Conservation (phyloP, 2,329 filamentous ascomycete genomes). For the Sclerotinia nivalis region DNA sequence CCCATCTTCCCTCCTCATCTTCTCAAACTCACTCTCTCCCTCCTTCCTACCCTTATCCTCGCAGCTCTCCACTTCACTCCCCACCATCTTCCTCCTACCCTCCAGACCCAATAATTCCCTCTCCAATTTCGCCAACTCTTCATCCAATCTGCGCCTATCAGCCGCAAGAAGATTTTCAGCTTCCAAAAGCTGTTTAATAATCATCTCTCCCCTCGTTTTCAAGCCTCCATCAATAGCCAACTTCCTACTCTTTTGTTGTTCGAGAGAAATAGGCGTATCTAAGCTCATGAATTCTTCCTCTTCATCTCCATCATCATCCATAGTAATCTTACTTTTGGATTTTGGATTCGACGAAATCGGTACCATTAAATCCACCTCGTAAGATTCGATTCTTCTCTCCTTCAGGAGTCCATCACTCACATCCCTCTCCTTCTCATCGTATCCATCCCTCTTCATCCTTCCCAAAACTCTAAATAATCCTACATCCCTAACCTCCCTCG, state of each 20-base stretch:
- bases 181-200: too few relatives aligned
- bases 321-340: not conserved
- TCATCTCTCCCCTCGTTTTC: not conserved
- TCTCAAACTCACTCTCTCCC: too few relatives aligned
- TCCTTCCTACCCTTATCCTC: too few relatives aligned
- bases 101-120: not conserved
- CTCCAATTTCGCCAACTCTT: not conserved
- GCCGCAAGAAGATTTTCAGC: too few relatives aligned
- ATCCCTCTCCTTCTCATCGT: not conserved
- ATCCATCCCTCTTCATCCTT: not conserved
- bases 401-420: not conserved
- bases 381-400: not conserved
- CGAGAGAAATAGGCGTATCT: not conserved
- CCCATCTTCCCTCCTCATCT: not conserved
- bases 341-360: not conserved
- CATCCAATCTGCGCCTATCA: not conserved
- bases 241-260: too few relatives aligned
- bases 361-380: not conserved
- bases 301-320: not conserved
- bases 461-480: not conserved
- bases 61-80: fast-evolving
- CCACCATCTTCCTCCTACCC: not conserved
- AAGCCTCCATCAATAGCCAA: not conserved
- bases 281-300: too few relatives aligned
- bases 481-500: not conserved